Evolutionary conservation across 108 stramenopile genomes (phyloP), one percentile per base, ranked within the genome.

Genomic region (Cyclostephanos tholiformis): DNA sequence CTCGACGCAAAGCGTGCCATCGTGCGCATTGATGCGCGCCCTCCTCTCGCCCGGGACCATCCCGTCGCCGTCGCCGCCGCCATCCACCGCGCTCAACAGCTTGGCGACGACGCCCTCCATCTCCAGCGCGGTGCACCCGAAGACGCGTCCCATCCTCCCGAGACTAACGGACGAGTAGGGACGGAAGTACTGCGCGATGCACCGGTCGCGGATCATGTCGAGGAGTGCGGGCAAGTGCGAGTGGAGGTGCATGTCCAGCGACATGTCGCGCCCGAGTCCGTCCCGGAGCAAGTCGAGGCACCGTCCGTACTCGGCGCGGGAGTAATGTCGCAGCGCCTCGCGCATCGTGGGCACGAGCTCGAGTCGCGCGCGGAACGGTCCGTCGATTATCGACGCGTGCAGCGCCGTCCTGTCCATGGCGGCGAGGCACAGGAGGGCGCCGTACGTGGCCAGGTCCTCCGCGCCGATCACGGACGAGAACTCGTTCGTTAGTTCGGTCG

Each of bases 381-480:
- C 82, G 27, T 80, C 74, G 12, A 79, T 52, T 20, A 79, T 74
- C 67, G 64, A 44, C 22, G 65, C 49, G 63, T 68, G 71, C 60
- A 82, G 35, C 27, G 20, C 68, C 56, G 61, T 52, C 52, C 86
- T 71, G 69, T 84, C 74, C 12, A 77, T 56, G 0, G 82, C 63
- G 0, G 87, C 87, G 73, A 92, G 61, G 14, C 82, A 75, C 65
- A 89, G 76, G 3, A 95, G 51, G 51, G 75, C 79, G 11, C 90
- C 91, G 66, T 90, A 95, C 63, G 84, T 30, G 23, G 91, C 90
- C 19, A 92, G 52, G 71, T 95, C 94, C 50, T 91, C 90, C 6
- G 91, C 82, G 67, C 83, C 75, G 0, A 87, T 46, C 6, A 80
- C 80, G 23, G 57, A 29, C 13, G 17, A 27, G 46, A 75, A 84